These are phyloP conservation scores for Aspergillus sergii DNA, from an alignment of 2,329 filamentous ascomycete genomes.

Conservation along the genomic window DNA sequence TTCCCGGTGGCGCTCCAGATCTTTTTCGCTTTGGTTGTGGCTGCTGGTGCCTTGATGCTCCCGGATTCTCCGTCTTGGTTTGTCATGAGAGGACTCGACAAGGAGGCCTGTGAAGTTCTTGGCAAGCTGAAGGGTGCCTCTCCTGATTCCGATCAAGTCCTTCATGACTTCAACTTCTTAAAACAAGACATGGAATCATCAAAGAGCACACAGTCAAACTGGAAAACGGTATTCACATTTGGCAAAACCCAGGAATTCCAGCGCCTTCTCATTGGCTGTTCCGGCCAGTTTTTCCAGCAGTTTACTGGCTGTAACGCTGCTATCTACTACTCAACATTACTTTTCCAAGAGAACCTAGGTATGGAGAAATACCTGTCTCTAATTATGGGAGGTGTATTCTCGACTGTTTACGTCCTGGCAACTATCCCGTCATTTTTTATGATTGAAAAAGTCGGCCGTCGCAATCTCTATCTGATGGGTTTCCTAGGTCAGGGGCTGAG, in stretches of 20 bases:
- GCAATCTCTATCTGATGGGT: conserved; percentile 37
- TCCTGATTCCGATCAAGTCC: conserved; percentile 24
- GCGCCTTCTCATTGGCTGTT: conserved; percentile 32
- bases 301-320: conserved; percentile 50
- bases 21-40: conserved; percentile 40
- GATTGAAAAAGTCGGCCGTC: conserved; percentile 44
- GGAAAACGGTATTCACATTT: conserved; percentile 29
- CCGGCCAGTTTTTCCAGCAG: conserved; percentile 44
- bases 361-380: conserved; percentile 23
- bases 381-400: conserved; percentile 31
- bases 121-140: conserved; percentile 35
- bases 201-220: conserved; percentile 34
- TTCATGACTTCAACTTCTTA: conserved; percentile 43
- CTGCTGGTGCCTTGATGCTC: conserved; percentile 32
- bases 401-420: conserved; percentile 29
- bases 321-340: conserved; percentile 48
- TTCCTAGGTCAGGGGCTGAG: conserved; percentile 37
- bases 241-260: conserved; percentile 36
- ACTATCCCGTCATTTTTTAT: conserved; percentile 32
- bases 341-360: conserved; percentile 46
- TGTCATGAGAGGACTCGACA: conserved; percentile 52
- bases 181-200: conserved; percentile 47
- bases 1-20: conserved; percentile 52
- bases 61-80: conserved; percentile 60
- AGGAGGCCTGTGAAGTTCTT: conserved; percentile 51